Base-by-base conservation (phyloP, 139 green algal species). In the Chlamydomonas sp. region DNA sequence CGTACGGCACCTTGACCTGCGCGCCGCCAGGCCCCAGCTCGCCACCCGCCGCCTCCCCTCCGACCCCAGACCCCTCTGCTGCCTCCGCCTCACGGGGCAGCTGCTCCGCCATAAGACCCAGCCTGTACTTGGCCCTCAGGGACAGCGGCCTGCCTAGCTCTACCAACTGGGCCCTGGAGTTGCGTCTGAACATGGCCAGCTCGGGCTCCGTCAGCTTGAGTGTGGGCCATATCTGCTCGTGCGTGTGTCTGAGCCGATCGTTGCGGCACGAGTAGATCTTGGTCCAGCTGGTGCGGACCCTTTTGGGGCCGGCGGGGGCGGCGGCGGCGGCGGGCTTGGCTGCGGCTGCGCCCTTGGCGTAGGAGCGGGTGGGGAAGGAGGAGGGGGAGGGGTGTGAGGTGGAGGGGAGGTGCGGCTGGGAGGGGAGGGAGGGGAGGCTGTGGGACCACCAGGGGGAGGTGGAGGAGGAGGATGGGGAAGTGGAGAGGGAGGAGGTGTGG, bases 141-240 rank as follows among this genome's bases (percentile, higher is more conserved):
- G 77, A 63, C 62, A 93, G 86, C 8, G 79, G 59, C 1, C 68
- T 60, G 3, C 86, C 90, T 59, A 89, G 79, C 57, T 93, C 90
- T 5, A 90, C 88, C 20, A 93, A 78, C 75, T 91, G 91, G 62
- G 87, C 2, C 2, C 87, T 79, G 86, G 83, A 90, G 87, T 88
- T 91, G 86, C 90, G 86, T 14, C 71, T 75, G 67, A 93, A 93
- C 78, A 78, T 82, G 64, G 78, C 85, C 31, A 57, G 57, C 73
- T 92, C 90, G 4, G 75, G 64, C 15, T 90, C 86, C 66, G 86
- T 89, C 18, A 93, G 84, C 79, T 85, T 61, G 77, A 90, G 8
- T 3, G 90, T 93, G 16, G 90, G 90, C 90, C 90, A 93, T n/a
- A 93, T 90, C 79, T 93, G 90, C 67, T 93, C 90, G 74, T 90